phyloP scores from a whole-genome alignment of 768 basidiomycete species.

The Chalciporus pseudorubinellus region DNA sequence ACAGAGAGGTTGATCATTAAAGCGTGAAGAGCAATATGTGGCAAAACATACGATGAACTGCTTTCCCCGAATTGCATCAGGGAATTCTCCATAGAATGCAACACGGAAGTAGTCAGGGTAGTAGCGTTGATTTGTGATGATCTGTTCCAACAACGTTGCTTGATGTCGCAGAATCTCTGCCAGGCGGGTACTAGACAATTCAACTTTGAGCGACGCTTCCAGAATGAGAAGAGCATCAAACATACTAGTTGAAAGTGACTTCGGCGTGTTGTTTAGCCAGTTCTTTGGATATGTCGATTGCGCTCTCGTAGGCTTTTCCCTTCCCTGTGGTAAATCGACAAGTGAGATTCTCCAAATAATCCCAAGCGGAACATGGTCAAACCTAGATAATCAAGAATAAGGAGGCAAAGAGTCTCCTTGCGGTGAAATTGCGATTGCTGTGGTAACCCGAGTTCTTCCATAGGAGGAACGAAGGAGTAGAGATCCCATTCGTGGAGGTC shows the following conservation, averaged over 20 bases:
- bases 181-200: constrained; percentile 59
- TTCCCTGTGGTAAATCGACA: constrained; percentile 52
- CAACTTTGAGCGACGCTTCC: constrained; percentile 3
- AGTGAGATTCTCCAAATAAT: constrained; percentile 5
- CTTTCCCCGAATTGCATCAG: constrained; percentile 78
- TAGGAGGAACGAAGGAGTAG: constrained; percentile 74
- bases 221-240: constrained; percentile 1
- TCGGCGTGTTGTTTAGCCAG: constrained; percentile 84
- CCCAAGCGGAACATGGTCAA: constrained; percentile 14
- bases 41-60: constrained; percentile 78
- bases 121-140: constrained; percentile 77
- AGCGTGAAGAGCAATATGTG: background rate
- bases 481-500: constrained; percentile 92
- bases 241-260: constrained; percentile 89
- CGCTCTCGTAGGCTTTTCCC: constrained; percentile 97
- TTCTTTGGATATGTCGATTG: constrained; percentile 91
- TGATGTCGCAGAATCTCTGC: constrained; percentile 86
- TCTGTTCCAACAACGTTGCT: constrained; percentile 84
- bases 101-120: constrained; percentile 94
- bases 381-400: constrained; percentile 95
- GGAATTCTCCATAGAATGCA: constrained; percentile 91
- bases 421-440: constrained; percentile 93
- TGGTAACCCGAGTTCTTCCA: constrained; percentile 87
- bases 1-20: background rate
- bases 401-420: constrained; percentile 87